Evolutionary conservation across 208 protist genomes (phyloP), one percentile per base, ranked within the genome.

Genomic region (Phytomonas sp.): DNA sequence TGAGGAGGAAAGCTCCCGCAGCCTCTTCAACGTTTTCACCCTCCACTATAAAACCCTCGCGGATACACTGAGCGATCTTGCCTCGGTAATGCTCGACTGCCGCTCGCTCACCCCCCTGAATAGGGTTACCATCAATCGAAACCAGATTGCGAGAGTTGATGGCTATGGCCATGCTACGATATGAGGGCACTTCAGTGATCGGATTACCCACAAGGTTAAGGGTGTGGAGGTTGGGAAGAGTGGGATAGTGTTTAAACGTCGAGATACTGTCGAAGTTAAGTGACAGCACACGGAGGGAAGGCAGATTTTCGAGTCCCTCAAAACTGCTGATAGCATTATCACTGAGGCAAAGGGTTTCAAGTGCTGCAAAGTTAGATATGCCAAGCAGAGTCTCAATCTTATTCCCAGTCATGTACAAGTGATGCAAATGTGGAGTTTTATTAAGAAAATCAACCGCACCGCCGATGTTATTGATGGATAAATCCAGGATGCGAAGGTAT

Each of bases 221-320:
- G 28, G 89, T 93, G 79, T 97, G 91, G 43, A 97, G 71, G 62
- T 82, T 87, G 26, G 93, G 93, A 46, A 97, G 80, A 40, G 78
- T 78, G 9, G 88, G 88, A 74, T 91, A 97, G 64, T 82, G 69
- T 64, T 96, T 80, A 62, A 97, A 97, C 70, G 79, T 89, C 17
- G 87, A 78, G 76, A 97, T 96, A 71, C 85, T 93, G 77, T 97
- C 96, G 80, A 96, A 96, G 82, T 95, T 97, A 53, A 97, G 81
- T 43, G 91, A 96, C 62, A 97, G 88, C 62, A 97, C 91, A 13
- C 93, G 88, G 28, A 97, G 80, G 70, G 88, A 88, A 31, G 87
- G 93, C 62, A 97, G 75, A 69, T 87, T 87, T 51, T 90, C 81
- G 36, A 97, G 84, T 3, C 93, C 91, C 61, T 89, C 87, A 74